phyloP scores from a whole-genome alignment of 2,329 filamentous ascomycete species.

The Sphaceloma murrayae region DNA sequence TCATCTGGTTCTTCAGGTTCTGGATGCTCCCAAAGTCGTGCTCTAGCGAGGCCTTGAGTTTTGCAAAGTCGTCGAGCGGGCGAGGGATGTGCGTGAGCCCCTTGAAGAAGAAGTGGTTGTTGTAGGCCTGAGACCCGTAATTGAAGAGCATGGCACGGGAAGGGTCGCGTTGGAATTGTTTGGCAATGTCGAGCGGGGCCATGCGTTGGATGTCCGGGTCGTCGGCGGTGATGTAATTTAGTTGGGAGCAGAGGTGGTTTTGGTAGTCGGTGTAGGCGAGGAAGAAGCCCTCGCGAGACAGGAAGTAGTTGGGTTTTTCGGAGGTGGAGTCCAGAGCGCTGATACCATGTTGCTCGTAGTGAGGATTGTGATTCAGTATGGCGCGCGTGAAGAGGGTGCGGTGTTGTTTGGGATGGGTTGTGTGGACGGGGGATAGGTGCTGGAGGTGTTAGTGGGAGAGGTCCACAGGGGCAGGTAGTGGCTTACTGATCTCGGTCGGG shows the following conservation, averaged over 20 bases:
- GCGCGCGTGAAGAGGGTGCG: slow-evolving; percentile 16
- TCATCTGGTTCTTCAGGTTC: slow-evolving; percentile 68
- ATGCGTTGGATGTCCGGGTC: slow-evolving; percentile 2
- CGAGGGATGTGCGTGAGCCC: slow-evolving; percentile 22
- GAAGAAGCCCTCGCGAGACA: slow-evolving; percentile 59
- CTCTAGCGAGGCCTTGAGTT: slow-evolving; percentile 52
- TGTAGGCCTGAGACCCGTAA: slow-evolving; percentile 90
- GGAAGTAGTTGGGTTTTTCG: slow-evolving; percentile 42
- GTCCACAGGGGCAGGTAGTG: neutral
- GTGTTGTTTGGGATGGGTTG: neutral
- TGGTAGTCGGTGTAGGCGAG: slow-evolving; percentile 81
- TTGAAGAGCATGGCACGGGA: slow-evolving; percentile 77
- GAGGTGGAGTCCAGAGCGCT: too few relatives aligned
- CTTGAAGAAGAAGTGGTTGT: slow-evolving; percentile 78
- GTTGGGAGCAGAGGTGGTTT: slow-evolving; percentile 58
- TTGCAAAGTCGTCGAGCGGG: slow-evolving; percentile 45
- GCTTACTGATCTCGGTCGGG: neutral
- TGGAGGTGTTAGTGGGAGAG: neutral
- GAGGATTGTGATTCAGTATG: too few relatives aligned
- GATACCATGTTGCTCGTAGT: too few relatives aligned
- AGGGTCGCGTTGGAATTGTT: slow-evolving; percentile 71
- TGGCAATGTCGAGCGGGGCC: slow-evolving; percentile 28
- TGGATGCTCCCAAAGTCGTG: slow-evolving; percentile 72
- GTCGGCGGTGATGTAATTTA: slow-evolving; percentile 62
- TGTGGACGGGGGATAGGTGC: slow-evolving; percentile 1